These are phyloP conservation scores for Candida rishiriensis DNA, from an alignment of 805 yeast species.

Conservation along the genomic window DNA sequence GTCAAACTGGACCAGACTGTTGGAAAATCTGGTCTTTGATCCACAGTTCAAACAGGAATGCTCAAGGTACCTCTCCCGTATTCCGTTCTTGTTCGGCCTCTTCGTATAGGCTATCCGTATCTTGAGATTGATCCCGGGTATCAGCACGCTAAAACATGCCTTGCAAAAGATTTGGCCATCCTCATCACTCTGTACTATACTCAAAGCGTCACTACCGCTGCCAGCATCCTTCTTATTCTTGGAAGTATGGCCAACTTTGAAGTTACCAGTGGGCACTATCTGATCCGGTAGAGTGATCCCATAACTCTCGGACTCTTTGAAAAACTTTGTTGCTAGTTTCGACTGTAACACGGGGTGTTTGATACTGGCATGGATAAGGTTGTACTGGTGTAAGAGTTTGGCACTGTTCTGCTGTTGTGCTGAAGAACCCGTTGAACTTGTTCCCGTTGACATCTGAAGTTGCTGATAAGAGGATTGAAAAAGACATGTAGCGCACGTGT, in stretches of 20 bases:
- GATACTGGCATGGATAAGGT: conserved; percentile 13
- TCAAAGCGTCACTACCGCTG: background rate
- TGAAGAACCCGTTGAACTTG: background rate
- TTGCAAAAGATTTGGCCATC: conserved; percentile 12
- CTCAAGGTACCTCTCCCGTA: conserved; percentile 8
- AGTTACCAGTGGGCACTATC: conserved; percentile 1
- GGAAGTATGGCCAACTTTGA: background rate
- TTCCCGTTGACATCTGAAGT: no score
- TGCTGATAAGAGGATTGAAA: no score
- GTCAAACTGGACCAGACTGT: background rate
- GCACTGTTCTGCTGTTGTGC: conserved; percentile 4
- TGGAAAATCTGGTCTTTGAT: conserved; percentile 7
- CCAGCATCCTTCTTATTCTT: background rate
- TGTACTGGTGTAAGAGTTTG: conserved; percentile 15
- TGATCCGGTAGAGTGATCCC: conserved; percentile 16
- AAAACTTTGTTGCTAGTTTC: conserved; percentile 14
- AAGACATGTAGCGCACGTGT: no score
- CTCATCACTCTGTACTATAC: conserved; percentile 4
- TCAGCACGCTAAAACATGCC: conserved; percentile 13
- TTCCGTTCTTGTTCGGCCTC: background rate
- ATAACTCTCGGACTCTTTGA: conserved; percentile 8
- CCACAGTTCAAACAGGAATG: conserved; percentile 22
- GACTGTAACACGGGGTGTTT: conserved; percentile 9
- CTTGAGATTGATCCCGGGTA: conserved; percentile 18
- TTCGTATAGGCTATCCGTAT: conserved; percentile 11